Base-by-base conservation (phyloP, 2,329 filamentous ascomycete genomes). In the Tolypocladium capitatum region DNA sequence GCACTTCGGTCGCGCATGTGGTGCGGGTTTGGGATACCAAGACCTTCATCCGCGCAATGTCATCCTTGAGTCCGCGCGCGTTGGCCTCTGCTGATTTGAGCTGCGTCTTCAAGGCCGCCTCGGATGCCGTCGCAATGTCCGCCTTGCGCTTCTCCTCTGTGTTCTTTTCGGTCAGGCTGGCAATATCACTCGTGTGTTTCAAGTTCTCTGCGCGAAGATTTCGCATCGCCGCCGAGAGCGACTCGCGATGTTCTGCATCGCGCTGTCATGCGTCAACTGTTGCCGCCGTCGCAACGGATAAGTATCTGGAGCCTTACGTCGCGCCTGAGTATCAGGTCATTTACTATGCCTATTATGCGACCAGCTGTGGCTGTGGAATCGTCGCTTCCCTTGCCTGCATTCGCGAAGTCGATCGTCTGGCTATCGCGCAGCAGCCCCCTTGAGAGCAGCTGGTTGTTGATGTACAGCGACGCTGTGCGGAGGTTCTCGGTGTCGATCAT, bases 321-420 rank as follows among this genome's bases (percentile, higher is more conserved):
- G 71, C 90, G 80, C 55, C 90, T 80, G 51, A 96, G 65, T 50
- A 98, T 87, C 56, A 98, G 68, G 62, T 98, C 92, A 65, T 98
- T 95, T 44, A 98, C 81, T 24, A 98, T 76, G 61, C 91, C 86
- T 68, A 98, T 95, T 57, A 97, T 83, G 55, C 81, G 80, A 20
- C 85, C 84, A 81, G 92, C 91, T 18, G 85, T 86, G 45, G 76
- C 78, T 2, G 59, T 52, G 24, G 64, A 61, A 38, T 73, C 75
- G 34, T 78, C 73, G 18, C 77, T 78, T 18, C 75, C 74, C 52
- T 78, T 73, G 46, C 78, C 78, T 9, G 86, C 83, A 52, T 80
- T 72, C 51, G 85, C 81, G 63, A 98, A 98, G 64, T 96, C 83
- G 65, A 98, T 86, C 38, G 70, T 72, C 57, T 84, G 79, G 55